Evolutionary conservation across 2,329 filamentous ascomycete species (phyloP), one percentile per base, ranked within the genome.

Genomic region (Penicillium sp.): DNA sequence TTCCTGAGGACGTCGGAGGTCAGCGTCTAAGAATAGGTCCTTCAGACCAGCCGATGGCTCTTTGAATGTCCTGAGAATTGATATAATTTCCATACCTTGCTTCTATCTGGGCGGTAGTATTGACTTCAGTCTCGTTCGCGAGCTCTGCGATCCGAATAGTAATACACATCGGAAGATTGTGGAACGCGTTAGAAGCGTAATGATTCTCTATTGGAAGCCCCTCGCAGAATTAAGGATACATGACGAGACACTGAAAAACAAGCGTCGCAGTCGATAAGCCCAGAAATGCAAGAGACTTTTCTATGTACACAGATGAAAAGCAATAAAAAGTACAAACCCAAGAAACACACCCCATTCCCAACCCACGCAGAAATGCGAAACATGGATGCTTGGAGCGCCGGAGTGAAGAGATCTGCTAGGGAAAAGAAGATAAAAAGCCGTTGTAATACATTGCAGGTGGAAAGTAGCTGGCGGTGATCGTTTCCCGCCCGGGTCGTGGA

Each of bases 361-460:
- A 71, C 69, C 69, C 70, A 75, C 71, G 69, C 70, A 73, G 66
- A 73, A 68, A 77, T 77, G 75, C 75, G 68, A 73, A 69, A 70
- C 66, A 69, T 63, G 63, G 67, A 76, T 74, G 69, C 70, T 74
- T 70, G 68, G 67, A 75, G 74, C 76, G 76, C 76, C 76, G 70
- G 76, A 78, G 76, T 75, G 75, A 77, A 73, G 76, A 77, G 69
- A 73, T 69, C 66, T 65, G 64, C 65, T 64, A 59, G 52, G 58
- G 64, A 65, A 66, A 69, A 65, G 61, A 64, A 61, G 60, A 56
- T 62, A 58, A 60, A 64, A 69, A 72, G 68, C 67, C 63, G 69
- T 75, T 76, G 71, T 76, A 74, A 77, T 75, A 75, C 71, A 76
- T 68, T 62, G 66, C 66, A 60, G 62, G 65, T 68, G 60, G 65